phyloP scores from a whole-genome alignment of 345 rosid genomes.

The Lepidium didymum region DNA sequence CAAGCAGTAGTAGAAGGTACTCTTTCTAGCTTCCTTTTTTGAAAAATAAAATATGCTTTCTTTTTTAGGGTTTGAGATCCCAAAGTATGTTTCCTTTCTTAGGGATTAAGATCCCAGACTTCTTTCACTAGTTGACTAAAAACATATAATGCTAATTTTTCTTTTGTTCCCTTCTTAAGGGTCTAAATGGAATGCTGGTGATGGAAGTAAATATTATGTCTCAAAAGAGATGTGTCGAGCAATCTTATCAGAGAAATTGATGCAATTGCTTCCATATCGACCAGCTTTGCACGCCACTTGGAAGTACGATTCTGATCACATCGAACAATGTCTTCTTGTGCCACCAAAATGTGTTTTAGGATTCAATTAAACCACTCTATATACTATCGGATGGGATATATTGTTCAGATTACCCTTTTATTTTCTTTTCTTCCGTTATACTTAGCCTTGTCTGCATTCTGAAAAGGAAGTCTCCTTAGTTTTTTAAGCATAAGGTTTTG shows the following conservation, averaged over 20 bases:
- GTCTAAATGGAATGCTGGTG: conserved; percentile 11
- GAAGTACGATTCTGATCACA: conserved; percentile 34
- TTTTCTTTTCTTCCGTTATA: neutral
- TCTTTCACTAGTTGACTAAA: neutral
- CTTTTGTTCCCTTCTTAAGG: conserved; percentile 25
- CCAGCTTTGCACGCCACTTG: conserved; percentile 45
- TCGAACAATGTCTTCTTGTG: neutral
- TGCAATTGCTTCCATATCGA: conserved; percentile 28
- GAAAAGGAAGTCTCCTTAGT: neutral
- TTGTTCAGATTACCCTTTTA: neutral
- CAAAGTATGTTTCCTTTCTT: neutral
- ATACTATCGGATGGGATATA: no score
- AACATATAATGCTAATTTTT: neutral
- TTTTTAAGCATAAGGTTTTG: neutral
- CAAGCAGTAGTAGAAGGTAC: conserved; percentile 11
- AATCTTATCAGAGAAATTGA: conserved; percentile 23
- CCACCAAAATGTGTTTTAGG: neutral
- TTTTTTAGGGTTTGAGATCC: neutral
- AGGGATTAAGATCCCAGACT: conserved; percentile 12
- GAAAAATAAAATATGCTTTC: neutral
- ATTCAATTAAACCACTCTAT: neutral
- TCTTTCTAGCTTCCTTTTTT: neutral
- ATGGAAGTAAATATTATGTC: conserved; percentile 16
- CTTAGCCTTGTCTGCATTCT: neutral
- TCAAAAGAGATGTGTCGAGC: conserved; percentile 21